Base-by-base conservation (phyloP, 768 basidiomycete species). In the Dendrothele bispora region DNA sequence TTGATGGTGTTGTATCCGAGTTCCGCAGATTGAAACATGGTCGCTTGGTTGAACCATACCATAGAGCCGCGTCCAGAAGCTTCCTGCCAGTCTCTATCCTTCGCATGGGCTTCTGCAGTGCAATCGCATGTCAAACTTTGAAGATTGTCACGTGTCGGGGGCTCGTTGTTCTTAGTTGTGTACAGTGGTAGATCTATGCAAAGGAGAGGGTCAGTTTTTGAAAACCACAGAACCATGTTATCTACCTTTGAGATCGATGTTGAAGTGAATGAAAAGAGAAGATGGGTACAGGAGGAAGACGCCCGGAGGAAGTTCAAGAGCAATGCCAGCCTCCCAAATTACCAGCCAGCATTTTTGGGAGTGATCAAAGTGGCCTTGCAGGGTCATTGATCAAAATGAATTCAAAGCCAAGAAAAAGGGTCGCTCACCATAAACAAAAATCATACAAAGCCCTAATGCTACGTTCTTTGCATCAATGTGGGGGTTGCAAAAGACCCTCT, bases 241-340 rank as follows among this genome's bases (percentile, higher is more conserved):
- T 61, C 49, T 24, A 63, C 66, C 42, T 35, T 45, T 5, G 0
- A 66, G 38, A 42, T 68, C 64, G 5, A 67, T 37, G 32, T 70
- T 70, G 40, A 70, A 70, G 40, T 70, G 66, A 38, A 54, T 59
- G 2, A 70, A 56, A 1, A 71, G 52, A 0, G 65, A 58, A 8
- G 67, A 71, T 0, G 67, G 66, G 40, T 70, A 71, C n/a, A 60
- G 24, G 0, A 61, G 28, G 1, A 63, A 29, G 0, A 61, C 56
- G 53, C 68, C 64, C 4, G 68, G 58, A 2, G 65, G 70, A 3
- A 71, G 49, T 51, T 71, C 44, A 24, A 71, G 51, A 1, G 60
- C 53, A 1, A 71, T 48, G 0, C 57, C 62, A 8, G 62, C 64
- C 49, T 71, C 66, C 65, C 66, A 71, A 1, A 71, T 44, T 0